These are phyloP conservation scores for Hyaloscypha hepaticicola DNA, from an alignment of 495 filamentous ascomycete genomes.

Conservation along the genomic window DNA sequence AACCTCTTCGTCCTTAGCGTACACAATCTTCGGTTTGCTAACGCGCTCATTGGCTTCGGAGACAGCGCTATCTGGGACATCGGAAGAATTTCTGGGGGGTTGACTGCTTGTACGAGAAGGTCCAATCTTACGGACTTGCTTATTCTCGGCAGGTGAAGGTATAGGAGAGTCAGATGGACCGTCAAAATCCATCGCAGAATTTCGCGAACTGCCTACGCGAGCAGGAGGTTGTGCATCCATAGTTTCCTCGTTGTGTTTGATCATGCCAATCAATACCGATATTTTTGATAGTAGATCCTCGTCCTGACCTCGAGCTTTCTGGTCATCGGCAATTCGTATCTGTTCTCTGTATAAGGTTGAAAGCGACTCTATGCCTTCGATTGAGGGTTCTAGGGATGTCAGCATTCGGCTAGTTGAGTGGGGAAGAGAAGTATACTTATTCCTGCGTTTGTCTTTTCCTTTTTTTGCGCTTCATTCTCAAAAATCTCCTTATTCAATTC, in stretches of 20 bases:
- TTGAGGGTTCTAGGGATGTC: conserved; percentile 23
- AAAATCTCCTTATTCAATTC: conserved; percentile 52
- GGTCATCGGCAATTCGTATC: conserved; percentile 61
- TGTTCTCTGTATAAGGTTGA: conserved; percentile 61
- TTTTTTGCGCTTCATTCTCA: conserved; percentile 49
- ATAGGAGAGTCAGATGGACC: conserved; percentile 67
- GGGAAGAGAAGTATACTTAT: conserved; percentile 31
- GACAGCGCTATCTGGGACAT: neutral
- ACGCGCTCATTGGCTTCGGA: conserved; percentile 20
- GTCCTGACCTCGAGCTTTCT: conserved; percentile 56
- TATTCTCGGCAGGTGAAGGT: conserved; percentile 56
- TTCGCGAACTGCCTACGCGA: conserved; percentile 51
- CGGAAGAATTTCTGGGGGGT: conserved; percentile 32
- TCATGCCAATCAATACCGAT: conserved; percentile 59
- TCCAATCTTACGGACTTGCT: conserved; percentile 29
- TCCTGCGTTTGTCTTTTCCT: conserved; percentile 42
- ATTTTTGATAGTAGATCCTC: conserved; percentile 60
- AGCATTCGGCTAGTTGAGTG: neutral
- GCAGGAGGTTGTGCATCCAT: conserved; percentile 34
- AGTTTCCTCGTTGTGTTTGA: conserved; percentile 30
- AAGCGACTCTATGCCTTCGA: conserved; percentile 44
- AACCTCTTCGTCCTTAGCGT: conserved; percentile 75
- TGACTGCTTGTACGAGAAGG: conserved; percentile 52
- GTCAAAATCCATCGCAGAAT: conserved; percentile 66
- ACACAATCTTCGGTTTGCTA: conserved; percentile 47